Conservation (phyloP, 331 rosid genomes). For the Pyracantha coccinea region DNA sequence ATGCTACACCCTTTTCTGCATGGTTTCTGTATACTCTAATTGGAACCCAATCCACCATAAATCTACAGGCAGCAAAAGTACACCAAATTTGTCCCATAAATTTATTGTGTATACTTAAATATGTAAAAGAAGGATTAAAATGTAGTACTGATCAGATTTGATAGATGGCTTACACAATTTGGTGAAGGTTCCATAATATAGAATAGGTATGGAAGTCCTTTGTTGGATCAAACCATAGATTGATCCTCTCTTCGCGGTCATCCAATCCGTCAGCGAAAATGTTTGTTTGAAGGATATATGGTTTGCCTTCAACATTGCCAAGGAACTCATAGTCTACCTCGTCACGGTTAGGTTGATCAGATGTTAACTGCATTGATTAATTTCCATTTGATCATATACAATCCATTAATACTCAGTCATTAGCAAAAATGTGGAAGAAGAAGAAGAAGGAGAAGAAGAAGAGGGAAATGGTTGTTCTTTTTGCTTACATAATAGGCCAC, state of each 20-base stretch:
- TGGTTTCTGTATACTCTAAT: constrained; percentile 85
- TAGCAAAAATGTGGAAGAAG: neutral
- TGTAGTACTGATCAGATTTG: neutral
- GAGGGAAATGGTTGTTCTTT: neutral
- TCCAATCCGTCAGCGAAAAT: constrained; percentile 64
- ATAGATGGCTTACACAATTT: constrained; percentile 60
- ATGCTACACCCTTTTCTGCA: constrained; percentile 73
- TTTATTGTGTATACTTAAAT: neutral
- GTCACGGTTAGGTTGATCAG: constrained; percentile 85
- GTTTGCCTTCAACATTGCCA: constrained; percentile 69
- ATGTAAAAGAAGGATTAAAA: neutral
- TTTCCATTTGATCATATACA: neutral
- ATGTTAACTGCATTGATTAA: constrained; percentile 47
- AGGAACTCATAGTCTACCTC: constrained; percentile 89
- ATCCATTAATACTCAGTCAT: neutral
- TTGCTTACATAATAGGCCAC: constrained; percentile 71
- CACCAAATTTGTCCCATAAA: neutral
- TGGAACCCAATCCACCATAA: constrained; percentile 81
- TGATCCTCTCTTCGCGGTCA: constrained; percentile 80
- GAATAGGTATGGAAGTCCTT: constrained; percentile 81
- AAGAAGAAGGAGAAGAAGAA: neutral
- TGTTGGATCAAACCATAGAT: constrained; percentile 97
- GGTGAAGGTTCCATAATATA: constrained; percentile 76
- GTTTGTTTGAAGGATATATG: constrained; percentile 78
- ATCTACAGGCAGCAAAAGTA: constrained; percentile 26